Evolutionary conservation across 2,329 filamentous ascomycete species (phyloP).

Genomic region (Fusarium nurragi): DNA sequence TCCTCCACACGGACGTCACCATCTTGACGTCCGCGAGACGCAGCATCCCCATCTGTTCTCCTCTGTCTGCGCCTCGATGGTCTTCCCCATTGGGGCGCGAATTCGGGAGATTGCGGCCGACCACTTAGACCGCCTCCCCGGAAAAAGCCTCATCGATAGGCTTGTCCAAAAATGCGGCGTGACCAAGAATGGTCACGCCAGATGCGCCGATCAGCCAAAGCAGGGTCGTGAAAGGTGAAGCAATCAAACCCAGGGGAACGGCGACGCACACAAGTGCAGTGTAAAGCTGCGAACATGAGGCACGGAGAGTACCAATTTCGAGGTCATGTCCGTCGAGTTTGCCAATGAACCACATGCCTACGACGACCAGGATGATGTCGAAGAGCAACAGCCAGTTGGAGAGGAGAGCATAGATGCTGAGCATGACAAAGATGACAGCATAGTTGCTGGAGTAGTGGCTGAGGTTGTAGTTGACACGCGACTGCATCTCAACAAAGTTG

Average conservation of each 20-base stretch:
- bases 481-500: constrained; percentile 91
- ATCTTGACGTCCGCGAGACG: constrained; percentile 52
- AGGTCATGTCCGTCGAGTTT: constrained; percentile 90
- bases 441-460: constrained; percentile 99
- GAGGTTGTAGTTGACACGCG: constrained; percentile 95
- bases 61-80: constrained; percentile 88
- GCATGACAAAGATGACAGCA: constrained; percentile 90
- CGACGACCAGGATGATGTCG: constrained; percentile 87
- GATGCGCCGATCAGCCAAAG: constrained; percentile 97
- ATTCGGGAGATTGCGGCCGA: constrained; percentile 99
- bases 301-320: constrained; percentile 82
- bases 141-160: constrained; percentile 99
- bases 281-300: constrained; percentile 93
- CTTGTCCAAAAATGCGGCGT: constrained; percentile 96
- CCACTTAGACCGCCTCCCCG: constrained; percentile 99
- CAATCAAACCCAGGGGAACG: constrained; percentile 84
- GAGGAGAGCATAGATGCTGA: constrained; percentile 93
- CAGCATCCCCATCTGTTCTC: constrained; percentile 62
- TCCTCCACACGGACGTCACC: constrained; percentile 67
- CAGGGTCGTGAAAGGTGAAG: constrained; percentile 83
- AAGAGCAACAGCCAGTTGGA: constrained; percentile 89
- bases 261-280: constrained; percentile 84
- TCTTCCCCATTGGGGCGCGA: constrained; percentile 98
- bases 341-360: constrained; percentile 90
- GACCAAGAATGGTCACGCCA: constrained; percentile 91